A percentile compares a stretch with the other conserved stretches of the same genome.
Conservation (phyloP, 2,329 filamentous ascomycete genomes). For the Pseudopyrenochaeta lycopersici region DNA sequence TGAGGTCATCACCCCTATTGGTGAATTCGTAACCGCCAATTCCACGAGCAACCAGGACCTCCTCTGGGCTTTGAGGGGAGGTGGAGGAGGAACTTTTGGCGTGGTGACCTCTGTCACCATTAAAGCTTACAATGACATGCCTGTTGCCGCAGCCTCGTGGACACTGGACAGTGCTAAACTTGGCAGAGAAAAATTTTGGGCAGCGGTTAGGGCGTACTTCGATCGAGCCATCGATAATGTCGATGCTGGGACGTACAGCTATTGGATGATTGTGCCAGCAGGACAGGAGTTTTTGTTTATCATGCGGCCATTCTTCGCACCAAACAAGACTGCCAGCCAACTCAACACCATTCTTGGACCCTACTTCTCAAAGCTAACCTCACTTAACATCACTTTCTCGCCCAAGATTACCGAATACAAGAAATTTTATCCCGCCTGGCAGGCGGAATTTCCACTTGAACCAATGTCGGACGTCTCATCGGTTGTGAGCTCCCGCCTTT, state of each 20-base stretch:
- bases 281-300: constrained; percentile 23
- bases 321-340: constrained; percentile 24
- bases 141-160: constrained; percentile 40
- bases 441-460: constrained; percentile 37
- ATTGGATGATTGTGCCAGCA: constrained; percentile 10
- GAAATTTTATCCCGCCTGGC: constrained; percentile 39
- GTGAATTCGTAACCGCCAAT: constrained; percentile 33
- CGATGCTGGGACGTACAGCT: constrained; percentile 22
- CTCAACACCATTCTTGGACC: constrained; percentile 21
- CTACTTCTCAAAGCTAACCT: constrained; percentile 19
- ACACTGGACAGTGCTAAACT: constrained; percentile 35
- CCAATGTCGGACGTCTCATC: constrained; percentile 17
- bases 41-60: constrained; percentile 29
- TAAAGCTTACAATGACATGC: constrained; percentile 35
- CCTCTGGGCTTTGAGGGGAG: constrained; percentile 39
- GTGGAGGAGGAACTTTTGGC: constrained; percentile 38
- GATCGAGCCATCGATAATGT: constrained; percentile 9
- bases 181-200: constrained; percentile 41
- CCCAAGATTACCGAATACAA: constrained; percentile 41
- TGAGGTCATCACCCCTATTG: constrained; percentile 31
- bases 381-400: constrained; percentile 35
- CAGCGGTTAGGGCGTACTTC: constrained; percentile 18
- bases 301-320: constrained; percentile 33
- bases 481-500: constrained; percentile 29
- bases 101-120: constrained; percentile 37